Conservation (phyloP, 2,329 filamentous ascomycete species). For the Ascochyta rabiei region DNA sequence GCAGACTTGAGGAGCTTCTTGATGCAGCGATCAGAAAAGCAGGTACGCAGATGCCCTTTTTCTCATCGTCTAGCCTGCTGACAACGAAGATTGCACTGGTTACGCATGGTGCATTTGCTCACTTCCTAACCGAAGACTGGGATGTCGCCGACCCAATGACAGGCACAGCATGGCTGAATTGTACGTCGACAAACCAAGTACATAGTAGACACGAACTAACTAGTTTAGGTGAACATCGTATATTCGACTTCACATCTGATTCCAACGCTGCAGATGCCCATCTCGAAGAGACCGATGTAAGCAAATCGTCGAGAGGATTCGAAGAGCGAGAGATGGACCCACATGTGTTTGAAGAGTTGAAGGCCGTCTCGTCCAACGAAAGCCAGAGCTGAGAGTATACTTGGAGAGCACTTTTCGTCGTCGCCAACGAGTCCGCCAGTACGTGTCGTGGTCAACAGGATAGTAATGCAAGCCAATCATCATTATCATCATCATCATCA, state of each 20-base stretch:
- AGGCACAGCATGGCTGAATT: constrained; percentile 42
- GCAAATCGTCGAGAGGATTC: constrained; percentile 24
- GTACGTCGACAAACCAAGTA: constrained; percentile 17
- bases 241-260: constrained; percentile 36
- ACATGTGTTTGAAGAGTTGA: constrained; percentile 39
- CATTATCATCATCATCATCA: no score
- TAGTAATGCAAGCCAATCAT: no score
- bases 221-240: constrained; percentile 35
- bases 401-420: background rate
- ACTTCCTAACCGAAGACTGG: constrained; percentile 86
- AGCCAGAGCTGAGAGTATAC: constrained; percentile 3
- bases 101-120: constrained; percentile 82
- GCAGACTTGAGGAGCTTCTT: constrained; percentile 37
- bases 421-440: background rate
- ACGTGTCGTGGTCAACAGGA: background rate
- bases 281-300: constrained; percentile 34
- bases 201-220: background rate
- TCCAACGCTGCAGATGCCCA: constrained; percentile 38
- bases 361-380: constrained; percentile 21
- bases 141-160: constrained; percentile 38
- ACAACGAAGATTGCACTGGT: constrained; percentile 72
- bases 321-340: constrained; percentile 31
- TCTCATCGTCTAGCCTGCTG: constrained; percentile 13
- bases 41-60: constrained; percentile 20
- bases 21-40: constrained; percentile 35